Base-by-base conservation (phyloP, 2,329 filamentous ascomycete species). In the Beauveria australis region DNA sequence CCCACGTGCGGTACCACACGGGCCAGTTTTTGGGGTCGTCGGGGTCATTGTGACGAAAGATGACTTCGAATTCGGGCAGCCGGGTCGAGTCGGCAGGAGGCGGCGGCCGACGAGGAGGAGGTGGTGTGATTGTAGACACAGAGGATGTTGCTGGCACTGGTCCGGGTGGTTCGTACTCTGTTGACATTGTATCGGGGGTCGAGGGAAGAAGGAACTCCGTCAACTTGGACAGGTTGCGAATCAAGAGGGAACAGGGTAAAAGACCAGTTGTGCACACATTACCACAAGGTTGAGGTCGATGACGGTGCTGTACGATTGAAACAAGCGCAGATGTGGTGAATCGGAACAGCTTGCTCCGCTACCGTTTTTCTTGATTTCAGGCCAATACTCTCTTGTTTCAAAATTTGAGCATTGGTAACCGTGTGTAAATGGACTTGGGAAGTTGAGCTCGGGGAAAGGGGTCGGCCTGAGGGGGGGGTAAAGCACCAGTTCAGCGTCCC, bases 1-100 rank as follows among this genome's bases (percentile, higher is more conserved):
- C 66, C 69, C 70, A 76, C 26, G 64, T 47, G 64, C 74, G 66
- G 61, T 68, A 66, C 67, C 74, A 78, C 46, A 86, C 67, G 0
- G 82, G 72, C 88, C 88, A 91, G 67, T 88, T 86, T 62, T 81
- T 79, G 0, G 89, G 88, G 66, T 91, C 86, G 4, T 79, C 78
- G n/a, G 77, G 77, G 66, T 88, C 86, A 62, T 81, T 74, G 2
- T 80, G 80, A 12, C 80, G 79, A 69, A 88, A 89, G 65, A 88
- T 84, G 46, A 91, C 78, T 72, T 92, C 89, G 67, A 83, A 91
- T 24, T 81, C 80, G 18, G 56, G 56, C 16, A 41, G 56, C 2
- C 56, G 56, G n/a, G 24, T 52, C 12, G 40, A 48, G 40, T 37
- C 48, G 56, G 37, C 18, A 19, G 54, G 28, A n/a, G 54, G 47